A percentile compares a stretch with the other conserved stretches of the same genome.
Conservation (phyloP, 2,329 filamentous ascomycete species). For the Colletotrichum falcatum region DNA sequence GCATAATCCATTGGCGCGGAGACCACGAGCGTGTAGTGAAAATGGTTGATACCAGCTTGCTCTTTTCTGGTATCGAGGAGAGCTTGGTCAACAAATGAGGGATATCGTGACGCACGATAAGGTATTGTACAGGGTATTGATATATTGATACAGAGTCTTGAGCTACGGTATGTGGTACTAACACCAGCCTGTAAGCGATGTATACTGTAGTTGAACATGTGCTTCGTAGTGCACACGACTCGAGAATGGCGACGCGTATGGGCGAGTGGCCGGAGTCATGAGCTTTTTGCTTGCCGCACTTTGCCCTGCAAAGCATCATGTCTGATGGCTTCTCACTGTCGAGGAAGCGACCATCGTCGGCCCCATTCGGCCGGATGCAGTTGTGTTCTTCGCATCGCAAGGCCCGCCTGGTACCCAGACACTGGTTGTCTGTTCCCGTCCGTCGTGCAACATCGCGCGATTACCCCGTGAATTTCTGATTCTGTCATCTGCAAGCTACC, state of each 20-base stretch:
- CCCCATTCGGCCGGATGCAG: not conserved
- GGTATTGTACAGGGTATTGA: constrained; percentile 27
- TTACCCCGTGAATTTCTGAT: constrained; percentile 15
- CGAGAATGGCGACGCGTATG: not conserved
- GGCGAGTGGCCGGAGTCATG: not conserved
- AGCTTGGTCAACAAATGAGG: not conserved
- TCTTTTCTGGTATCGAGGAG: not conserved
- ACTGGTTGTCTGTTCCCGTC: constrained; percentile 1
- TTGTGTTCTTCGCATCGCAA: not conserved
- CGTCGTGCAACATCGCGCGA: constrained; percentile 33
- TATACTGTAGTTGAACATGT: constrained; percentile 1
- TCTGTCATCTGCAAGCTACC: constrained; percentile 31
- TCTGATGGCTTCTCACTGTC: not conserved
- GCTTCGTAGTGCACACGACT: not conserved
- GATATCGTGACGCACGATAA: constrained; percentile 14
- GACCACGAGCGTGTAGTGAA: not conserved
- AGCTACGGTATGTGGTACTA: constrained; percentile 12
- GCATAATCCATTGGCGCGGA: not conserved
- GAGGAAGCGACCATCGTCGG: not conserved
- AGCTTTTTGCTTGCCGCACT: not conserved
- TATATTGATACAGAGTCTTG: constrained; percentile 31
- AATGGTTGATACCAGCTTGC: not conserved
- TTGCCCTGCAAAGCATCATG: not conserved
- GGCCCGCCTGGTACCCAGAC: constrained; percentile 3
- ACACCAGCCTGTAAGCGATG: not conserved